Evolutionary conservation across 176 grass and related monocot species (phyloP).

Genomic region (Bothriochloa decipiens): DNA sequence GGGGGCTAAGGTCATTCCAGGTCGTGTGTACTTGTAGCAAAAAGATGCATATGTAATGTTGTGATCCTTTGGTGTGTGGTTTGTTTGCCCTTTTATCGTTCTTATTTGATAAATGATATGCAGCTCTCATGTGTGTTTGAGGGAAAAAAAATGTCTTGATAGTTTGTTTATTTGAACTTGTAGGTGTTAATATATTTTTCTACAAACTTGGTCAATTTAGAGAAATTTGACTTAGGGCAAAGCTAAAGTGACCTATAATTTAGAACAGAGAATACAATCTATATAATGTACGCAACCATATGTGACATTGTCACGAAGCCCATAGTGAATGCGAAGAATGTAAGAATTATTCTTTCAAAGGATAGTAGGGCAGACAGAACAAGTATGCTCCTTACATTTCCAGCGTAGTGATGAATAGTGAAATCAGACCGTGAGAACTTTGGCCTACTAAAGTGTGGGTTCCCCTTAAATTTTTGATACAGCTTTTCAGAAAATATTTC

Average conservation of each 20-base stretch:
- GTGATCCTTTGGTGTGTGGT: no score
- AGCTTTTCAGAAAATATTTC: conserved; percentile 95
- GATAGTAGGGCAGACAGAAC: conserved; percentile 6
- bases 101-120: no score
- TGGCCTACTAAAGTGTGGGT: conserved; percentile 84
- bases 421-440: conserved; percentile 95
- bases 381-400: conserved; percentile 77
- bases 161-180: no score
- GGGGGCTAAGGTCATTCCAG: no score
- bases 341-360: conserved; percentile 23
- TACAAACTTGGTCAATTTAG: no score
- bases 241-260: background rate
- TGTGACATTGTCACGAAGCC: conserved; percentile 22
- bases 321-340: background rate
- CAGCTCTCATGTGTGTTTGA: no score
- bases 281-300: background rate
- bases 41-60: no score
- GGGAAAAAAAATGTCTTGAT: no score
- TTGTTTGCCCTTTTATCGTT: no score
- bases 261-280: background rate
- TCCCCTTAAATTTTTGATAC: conserved; percentile 87
- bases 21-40: no score
- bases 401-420: conserved; percentile 92
- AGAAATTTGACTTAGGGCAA: no score
- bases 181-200: no score